Evolutionary conservation across 805 yeast species (phyloP), one percentile per base, ranked within the genome.

Genomic region (Myxozyma nipponensis): DNA sequence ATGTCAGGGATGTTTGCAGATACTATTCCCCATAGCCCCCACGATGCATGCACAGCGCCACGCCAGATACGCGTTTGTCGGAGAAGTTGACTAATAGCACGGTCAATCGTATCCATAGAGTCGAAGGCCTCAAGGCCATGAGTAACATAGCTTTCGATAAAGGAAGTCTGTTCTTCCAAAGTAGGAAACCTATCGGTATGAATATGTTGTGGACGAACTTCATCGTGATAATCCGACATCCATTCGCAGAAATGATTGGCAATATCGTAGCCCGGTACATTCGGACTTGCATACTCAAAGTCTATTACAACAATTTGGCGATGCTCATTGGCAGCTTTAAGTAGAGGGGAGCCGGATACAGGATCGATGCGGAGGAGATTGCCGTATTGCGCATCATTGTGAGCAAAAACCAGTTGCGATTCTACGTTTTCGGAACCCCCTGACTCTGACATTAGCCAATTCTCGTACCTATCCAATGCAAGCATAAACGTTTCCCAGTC

Each of bases 361-460:
- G 75, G 76, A 67, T 64, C 69, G 9, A 72, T 57, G n/a, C 91
- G 78, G 49, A 93, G 72, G 56, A 93, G 74, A 64, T 93, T 93
- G 30, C 98, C 98, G 66, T 93, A 91, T 67, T 93, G 98, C 0
- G 98, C 58, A 68, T 91, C 98, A 64, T 93, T 93, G 69, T 93
- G 98, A 61, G 96, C 88, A 64, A 93, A 93, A 13, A 79, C 88
- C 54, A 86, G 72, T 47, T 75, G 72, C 13, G 73, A 70, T 43
- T 72, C 68, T 34, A 81, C 66, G 19, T 65, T 66, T 7, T 66
- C 68, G 19, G 47, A 54, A 19, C 67, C 68, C 23, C 76, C 76
- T 60, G 83, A 79, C 53, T 76, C 70, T 4, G 60, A 60, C 34
- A 72, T 73, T 18, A 93, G 68, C 89, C 90, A 87, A 4, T 72